Evolutionary conservation across 78 protist genomes (phyloP), one percentile per base, ranked within the genome.

Genomic region (Goniomonas avonlea): DNA sequence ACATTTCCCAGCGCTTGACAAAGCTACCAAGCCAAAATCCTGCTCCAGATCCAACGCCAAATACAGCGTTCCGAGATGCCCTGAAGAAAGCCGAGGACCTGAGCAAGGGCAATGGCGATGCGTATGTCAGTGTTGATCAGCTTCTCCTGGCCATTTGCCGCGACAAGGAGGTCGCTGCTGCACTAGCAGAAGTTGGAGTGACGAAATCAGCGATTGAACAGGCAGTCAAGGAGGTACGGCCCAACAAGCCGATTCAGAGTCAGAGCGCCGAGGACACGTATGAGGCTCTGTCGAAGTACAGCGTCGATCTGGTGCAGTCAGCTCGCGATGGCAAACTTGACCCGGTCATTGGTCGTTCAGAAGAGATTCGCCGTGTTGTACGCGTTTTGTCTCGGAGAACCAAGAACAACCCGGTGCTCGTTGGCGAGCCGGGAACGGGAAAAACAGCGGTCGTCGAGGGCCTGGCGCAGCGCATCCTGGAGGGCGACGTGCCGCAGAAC

Each of bases 291-390:
- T 15, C 38, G 34, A 85, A 89, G 82, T 96, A 89, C 76, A 90
- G 90, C 18, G 39, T 45, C 25, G 96, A 96, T 69, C 75, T 96
- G 35, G 63, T 66, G 5, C 55, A 70, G 59, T 78, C 27, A 13
- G 99, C 99, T 9, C 85, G 76, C 43, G 82, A 82, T 4, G 98
- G 98, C 35, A 83, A 90, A 77, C 90, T 96, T 1, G 99, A 97
- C 86, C 98, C 99, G 0, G 99, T 96, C 74, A 92, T 97, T 40
- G 99, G 87, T 13, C 81, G 99, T 23, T 97, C 95, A 59, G 98
- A 94, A 23, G 99, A 96, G 82, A 92, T 96, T 48, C 82, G 99
- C 2, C 41, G 98, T 11, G 83, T 83, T 17, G 82, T 96, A 3
- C 94, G 86, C 71, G 85, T 91, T 50, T 85, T 88, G 35, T 34